phyloP scores from a whole-genome alignment of 192 early-diverging fungal genomes.

The Backusella macrospora region DNA sequence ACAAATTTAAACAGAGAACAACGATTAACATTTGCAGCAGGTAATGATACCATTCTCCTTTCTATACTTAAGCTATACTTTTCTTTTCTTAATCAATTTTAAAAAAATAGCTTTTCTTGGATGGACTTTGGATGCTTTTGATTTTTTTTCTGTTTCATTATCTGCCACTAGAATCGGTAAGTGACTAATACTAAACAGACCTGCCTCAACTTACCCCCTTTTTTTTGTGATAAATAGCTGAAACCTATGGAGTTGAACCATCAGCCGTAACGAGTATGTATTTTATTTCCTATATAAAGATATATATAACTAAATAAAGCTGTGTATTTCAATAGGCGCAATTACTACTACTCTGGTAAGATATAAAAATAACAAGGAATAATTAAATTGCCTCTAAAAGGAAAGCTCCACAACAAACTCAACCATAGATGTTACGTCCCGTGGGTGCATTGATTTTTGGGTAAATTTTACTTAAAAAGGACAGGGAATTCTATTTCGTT shows the following conservation, averaged over 20 bases:
- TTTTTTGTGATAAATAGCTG: slow-evolving; percentile 33
- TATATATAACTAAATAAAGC: not conserved
- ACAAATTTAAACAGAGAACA: slow-evolving; percentile 30
- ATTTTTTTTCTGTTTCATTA: slow-evolving; percentile 69
- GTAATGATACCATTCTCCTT: slow-evolving; percentile 3
- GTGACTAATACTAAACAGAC: not conserved
- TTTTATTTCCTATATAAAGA: not conserved
- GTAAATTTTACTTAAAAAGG: slow-evolving; percentile 4
- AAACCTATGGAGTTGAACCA: slow-evolving; percentile 53
- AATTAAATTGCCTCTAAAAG: slow-evolving; percentile 3
- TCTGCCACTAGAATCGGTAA: slow-evolving; percentile 53
- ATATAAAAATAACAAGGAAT: not conserved
- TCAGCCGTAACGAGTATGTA: slow-evolving; percentile 55
- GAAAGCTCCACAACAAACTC: not conserved
- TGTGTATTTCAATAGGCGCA: slow-evolving; percentile 38
- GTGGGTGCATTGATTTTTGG: slow-evolving; percentile 76
- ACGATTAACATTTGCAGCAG: slow-evolving; percentile 32
- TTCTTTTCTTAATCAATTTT: not conserved
- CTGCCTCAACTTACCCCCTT: not conserved
- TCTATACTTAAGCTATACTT: not conserved
- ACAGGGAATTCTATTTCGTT: not conserved
- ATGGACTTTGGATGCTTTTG: slow-evolving; percentile 74
- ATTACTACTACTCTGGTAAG: slow-evolving; percentile 65
- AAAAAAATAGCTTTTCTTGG: slow-evolving; percentile 55
- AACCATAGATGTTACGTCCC: slow-evolving; percentile 60